phyloP scores from a whole-genome alignment of 73 alveolate species.

The Paramecium primaurelia region DNA sequence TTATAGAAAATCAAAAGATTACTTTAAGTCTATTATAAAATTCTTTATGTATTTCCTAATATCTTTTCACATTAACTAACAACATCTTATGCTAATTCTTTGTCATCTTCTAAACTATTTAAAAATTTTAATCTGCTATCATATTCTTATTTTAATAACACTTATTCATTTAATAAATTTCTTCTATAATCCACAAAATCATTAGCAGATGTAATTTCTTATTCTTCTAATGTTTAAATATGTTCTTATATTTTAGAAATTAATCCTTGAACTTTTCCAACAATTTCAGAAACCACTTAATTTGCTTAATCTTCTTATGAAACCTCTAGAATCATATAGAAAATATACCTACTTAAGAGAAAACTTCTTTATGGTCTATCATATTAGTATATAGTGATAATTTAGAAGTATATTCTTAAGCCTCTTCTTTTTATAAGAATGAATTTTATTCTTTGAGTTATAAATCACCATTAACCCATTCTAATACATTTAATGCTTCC shows the following conservation, averaged over 20 bases:
- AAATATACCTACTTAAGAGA: not conserved
- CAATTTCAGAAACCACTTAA: constrained; percentile 26
- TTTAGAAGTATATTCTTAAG: not conserved
- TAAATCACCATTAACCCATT: constrained; percentile 23
- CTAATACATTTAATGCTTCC: constrained; percentile 33
- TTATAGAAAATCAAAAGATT: not conserved
- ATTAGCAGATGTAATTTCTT: constrained; percentile 47
- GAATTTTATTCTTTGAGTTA: not conserved
- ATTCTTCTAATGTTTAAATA: not conserved
- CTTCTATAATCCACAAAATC: constrained; percentile 32
- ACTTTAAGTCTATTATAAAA: not conserved
- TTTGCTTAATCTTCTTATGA: not conserved
- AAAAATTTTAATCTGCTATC: constrained; percentile 37
- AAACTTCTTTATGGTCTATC: not conserved
- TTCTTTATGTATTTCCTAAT: constrained; percentile 26
- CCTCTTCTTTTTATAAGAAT: constrained; percentile 28
- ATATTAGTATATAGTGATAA: not conserved
- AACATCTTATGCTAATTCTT: constrained; percentile 31
- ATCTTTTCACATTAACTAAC: not conserved
- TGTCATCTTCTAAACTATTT: constrained; percentile 22
- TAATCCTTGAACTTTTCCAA: not conserved
- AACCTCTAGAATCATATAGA: not conserved
- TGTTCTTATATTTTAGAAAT: constrained; percentile 22
- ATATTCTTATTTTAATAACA: not conserved
- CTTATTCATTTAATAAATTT: not conserved